Conservation (phyloP, 2,329 filamentous ascomycete species). For the Aspergillus sp. region DNA sequence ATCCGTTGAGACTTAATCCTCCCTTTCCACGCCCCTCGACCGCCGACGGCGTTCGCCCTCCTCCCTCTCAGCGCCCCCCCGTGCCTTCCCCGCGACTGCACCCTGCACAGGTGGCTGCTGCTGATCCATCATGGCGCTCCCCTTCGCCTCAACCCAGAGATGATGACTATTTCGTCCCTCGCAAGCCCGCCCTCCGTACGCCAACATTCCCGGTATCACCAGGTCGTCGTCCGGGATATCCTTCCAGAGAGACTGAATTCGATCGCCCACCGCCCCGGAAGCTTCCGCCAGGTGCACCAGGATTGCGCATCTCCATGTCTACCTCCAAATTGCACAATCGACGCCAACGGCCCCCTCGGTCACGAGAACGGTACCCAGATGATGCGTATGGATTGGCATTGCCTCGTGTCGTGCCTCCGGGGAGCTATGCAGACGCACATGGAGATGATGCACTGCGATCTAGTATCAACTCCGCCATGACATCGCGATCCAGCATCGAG, state of each 20-base stretch:
- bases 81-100: constrained; percentile 20
- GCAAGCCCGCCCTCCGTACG: constrained; percentile 23
- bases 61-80: constrained; percentile 25
- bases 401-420: constrained; percentile 32
- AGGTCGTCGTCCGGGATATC: constrained; percentile 20
- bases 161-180: constrained; percentile 11
- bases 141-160: constrained; percentile 18
- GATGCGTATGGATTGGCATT: constrained; percentile 30
- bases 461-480: constrained; percentile 63
- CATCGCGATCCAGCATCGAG: constrained; percentile 59
- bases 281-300: constrained; percentile 28
- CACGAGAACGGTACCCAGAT: constrained; percentile 28
- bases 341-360: constrained; percentile 29
- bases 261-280: constrained; percentile 30
- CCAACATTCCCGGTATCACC: constrained; percentile 25
- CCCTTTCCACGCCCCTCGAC: constrained; percentile 27
- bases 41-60: constrained; percentile 18
- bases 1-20: constrained; percentile 33
- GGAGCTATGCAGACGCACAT: constrained; percentile 25
- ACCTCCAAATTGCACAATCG: constrained; percentile 34
- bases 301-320: constrained; percentile 41
- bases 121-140: constrained; percentile 21
- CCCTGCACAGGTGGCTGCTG: constrained; percentile 15
- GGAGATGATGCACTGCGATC: constrained; percentile 48
- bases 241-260: constrained; percentile 24